A percentile compares a stretch with the other conserved stretches of the same genome.
phyloP scores from a whole-genome alignment of 257 asterid species.

The Avicennia marina region DNA sequence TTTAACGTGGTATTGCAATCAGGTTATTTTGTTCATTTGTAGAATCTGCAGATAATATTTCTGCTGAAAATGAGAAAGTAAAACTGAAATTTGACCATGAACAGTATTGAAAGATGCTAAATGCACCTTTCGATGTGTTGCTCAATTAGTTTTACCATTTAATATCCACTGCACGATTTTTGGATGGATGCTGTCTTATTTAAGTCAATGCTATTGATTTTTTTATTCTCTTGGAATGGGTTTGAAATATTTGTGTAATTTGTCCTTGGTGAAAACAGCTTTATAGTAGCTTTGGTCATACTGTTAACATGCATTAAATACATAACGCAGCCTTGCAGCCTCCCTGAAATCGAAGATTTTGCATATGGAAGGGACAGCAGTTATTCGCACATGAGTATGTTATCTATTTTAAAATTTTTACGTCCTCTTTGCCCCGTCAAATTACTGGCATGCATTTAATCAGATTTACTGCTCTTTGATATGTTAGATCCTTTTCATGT shows the following conservation, averaged over 20 bases:
- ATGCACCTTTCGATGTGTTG: not conserved
- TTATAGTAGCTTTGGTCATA: constrained; percentile 4
- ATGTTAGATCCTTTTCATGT: not conserved
- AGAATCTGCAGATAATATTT: not conserved
- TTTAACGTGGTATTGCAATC: not conserved
- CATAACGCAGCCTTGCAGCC: constrained; percentile 44
- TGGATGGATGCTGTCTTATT: not conserved
- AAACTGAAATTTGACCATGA: not conserved
- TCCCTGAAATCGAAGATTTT: constrained; percentile 90
- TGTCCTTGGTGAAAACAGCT: not conserved
- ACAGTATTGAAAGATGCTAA: not conserved
- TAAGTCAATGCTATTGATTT: not conserved
- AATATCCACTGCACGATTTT: not conserved
- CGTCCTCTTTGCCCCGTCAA: not conserved
- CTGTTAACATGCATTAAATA: not conserved
- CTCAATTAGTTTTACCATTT: not conserved
- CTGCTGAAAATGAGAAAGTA: not conserved
- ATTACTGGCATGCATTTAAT: not conserved
- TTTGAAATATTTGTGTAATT: not conserved
- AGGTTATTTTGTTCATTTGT: not conserved
- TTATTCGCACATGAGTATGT: constrained; percentile 49
- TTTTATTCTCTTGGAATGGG: not conserved
- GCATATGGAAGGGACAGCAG: constrained; percentile 44
- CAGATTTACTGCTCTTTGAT: not conserved
- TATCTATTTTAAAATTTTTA: constrained; percentile 11